Conservation (phyloP, 148 eudicot species). For the Fagopyrum esculentum region DNA sequence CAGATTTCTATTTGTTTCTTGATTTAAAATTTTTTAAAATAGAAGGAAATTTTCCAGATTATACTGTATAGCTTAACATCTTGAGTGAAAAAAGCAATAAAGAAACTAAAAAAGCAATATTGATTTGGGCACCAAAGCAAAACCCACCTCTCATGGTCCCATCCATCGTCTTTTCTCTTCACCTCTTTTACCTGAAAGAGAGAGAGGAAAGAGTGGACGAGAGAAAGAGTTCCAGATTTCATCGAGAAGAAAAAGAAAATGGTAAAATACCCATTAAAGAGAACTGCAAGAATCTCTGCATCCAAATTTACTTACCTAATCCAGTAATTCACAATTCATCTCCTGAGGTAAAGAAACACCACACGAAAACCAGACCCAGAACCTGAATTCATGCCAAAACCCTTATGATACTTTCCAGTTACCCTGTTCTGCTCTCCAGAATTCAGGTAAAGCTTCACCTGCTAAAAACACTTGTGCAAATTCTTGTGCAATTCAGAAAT, state of each 20-base stretch:
- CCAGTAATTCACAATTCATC: background rate
- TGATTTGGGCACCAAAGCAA: constrained; percentile 9
- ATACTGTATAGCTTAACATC: background rate
- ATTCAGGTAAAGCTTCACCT: constrained; percentile 2
- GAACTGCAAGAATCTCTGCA: background rate
- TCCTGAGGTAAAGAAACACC: background rate
- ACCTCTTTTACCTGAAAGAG: background rate
- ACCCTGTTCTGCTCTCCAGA: background rate
- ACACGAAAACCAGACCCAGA: constrained; percentile 6
- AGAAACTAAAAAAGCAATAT: constrained; percentile 1
- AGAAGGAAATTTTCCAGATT: too few relatives aligned
- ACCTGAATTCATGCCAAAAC: background rate
- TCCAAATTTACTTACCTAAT: background rate
- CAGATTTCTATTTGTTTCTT: too few relatives aligned
- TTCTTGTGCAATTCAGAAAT: background rate
- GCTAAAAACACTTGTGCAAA: background rate
- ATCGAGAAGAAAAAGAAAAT: background rate
- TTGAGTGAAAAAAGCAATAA: constrained; percentile 8
- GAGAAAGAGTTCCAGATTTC: background rate
- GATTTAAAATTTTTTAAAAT: too few relatives aligned
- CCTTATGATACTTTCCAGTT: background rate
- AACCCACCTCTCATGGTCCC: background rate
- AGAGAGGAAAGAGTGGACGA: background rate
- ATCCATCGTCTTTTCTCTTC: background rate
- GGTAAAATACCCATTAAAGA: background rate